Base-by-base conservation (phyloP, 306 rosid genomes). In the Inga leiocalycina region DNA sequence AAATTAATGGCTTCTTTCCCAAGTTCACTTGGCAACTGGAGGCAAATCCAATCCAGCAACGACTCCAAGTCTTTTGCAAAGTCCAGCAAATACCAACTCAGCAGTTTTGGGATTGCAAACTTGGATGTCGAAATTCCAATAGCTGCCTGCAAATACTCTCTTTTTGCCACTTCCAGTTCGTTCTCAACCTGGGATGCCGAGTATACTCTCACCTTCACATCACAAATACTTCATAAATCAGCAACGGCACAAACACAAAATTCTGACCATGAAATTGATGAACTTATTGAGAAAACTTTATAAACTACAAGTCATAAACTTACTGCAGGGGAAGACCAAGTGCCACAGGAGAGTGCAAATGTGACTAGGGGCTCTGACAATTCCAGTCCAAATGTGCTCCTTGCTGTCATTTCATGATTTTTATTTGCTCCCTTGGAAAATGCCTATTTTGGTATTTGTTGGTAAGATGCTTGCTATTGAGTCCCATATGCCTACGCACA, bases 251-350 rank as follows among this genome's bases (percentile, higher is more conserved):
- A 27, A 1, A 64, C 43, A 30, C 71, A 32, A 65, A 32, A 65
- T 13, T 6, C 43, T 6, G 16, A 19, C 22, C 44, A 34, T 66
- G 71, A 66, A 15, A 34, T 19, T 39, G 22, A 68, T 8, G 12
- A 34, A 37, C 71, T 32, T 65, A 65, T 65, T 65, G 16, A 62
- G 35, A 62, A 62, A 27, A 4, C 68, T 27, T 10, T 1, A 11
- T 62, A 62, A 62, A 27, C 20, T 30, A 62, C 19, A 35, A 67
- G 45, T 67, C 8, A 73, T 61, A 69, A 84, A 91, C 99, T 92
- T 94, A 96, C 99, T 74, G 93, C 93, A 49, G 99, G 99, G 82
- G 99, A 96, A 62, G 99, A 96, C 98, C 97, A 94, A 81, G 98
- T 94, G 81, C 99, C 99, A 88, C 97, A 87, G 72, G 97, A 96